Conservation (phyloP, 2,329 filamentous ascomycete species). For the Trichoderma harzianum region DNA sequence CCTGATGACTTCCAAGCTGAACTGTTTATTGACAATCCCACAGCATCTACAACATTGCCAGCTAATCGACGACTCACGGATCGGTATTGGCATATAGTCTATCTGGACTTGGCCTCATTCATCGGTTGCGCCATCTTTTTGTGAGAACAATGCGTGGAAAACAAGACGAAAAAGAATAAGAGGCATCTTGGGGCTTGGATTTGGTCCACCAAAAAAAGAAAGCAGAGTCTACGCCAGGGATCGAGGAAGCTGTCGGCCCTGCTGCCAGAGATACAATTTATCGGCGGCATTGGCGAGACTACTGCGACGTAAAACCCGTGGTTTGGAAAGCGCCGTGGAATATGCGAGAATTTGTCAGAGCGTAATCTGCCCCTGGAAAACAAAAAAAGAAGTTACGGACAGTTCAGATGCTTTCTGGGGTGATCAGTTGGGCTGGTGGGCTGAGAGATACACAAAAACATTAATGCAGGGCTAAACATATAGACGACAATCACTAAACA, state of each 20-base stretch:
- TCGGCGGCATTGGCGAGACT: not conserved
- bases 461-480: not conserved
- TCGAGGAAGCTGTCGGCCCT: not conserved
- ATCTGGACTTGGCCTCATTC: not conserved
- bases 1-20: too few relatives aligned
- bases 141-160: not conserved
- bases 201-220: not conserved
- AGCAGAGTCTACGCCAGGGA: not conserved
- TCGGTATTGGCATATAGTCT: not conserved
- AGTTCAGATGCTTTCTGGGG: not conserved
- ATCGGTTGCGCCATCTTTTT: not conserved
- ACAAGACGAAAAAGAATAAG: not conserved
- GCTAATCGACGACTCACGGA: not conserved
- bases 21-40: not conserved
- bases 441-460: not conserved
- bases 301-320: not conserved
- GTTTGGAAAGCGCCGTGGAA: not conserved
- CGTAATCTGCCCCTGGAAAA: not conserved
- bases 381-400: not conserved
- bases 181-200: not conserved
- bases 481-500: not conserved
- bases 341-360: not conserved
- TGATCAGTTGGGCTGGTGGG: not conserved
- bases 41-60: conserved; percentile 21
- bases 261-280: not conserved